phyloP scores from a whole-genome alignment of 148 eudicot genomes.

The Silene conica region DNA sequence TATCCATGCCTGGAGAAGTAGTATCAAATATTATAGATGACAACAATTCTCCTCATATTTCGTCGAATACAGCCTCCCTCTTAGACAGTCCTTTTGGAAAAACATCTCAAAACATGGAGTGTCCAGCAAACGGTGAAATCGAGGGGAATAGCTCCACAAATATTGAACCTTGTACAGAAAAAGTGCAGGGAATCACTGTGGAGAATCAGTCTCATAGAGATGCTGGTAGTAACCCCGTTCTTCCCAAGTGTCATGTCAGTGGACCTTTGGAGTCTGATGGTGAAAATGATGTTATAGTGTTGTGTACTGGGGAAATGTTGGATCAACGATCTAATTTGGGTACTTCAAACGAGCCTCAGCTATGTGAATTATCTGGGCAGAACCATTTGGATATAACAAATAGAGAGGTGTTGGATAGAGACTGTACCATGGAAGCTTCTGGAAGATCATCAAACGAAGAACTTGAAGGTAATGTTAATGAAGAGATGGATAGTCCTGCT shows the following conservation, averaged over 20 bases:
- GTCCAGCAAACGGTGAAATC: not conserved
- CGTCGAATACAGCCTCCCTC: not conserved
- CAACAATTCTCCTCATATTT: not conserved
- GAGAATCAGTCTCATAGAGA: constrained; percentile 3
- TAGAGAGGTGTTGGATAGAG: constrained; percentile 6
- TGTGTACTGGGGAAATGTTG: not conserved
- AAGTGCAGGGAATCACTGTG: not conserved
- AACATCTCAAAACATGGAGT: not conserved
- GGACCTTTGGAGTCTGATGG: constrained; percentile 20
- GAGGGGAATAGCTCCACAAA: constrained; percentile 23
- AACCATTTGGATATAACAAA: not conserved
- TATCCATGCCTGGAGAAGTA: constrained; percentile 7
- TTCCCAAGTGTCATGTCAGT: constrained; percentile 5
- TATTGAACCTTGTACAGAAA: constrained; percentile 10
- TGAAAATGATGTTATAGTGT: constrained; percentile 12
- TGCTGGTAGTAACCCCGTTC: not conserved
- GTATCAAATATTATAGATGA: not conserved
- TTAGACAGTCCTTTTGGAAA: not conserved
- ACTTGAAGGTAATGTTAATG: not conserved
- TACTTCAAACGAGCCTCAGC: constrained; percentile 9
- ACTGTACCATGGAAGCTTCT: constrained; percentile 1
- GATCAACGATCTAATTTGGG: constrained; percentile 5
- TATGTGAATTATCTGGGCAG: not conserved
- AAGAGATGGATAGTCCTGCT: constrained; percentile 12
- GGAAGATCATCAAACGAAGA: constrained; percentile 8